Percentiles rank a stretch among this genome's conserved stretches.
Conservation (phyloP, 441 rosid species). For the Lepidium campestre region DNA sequence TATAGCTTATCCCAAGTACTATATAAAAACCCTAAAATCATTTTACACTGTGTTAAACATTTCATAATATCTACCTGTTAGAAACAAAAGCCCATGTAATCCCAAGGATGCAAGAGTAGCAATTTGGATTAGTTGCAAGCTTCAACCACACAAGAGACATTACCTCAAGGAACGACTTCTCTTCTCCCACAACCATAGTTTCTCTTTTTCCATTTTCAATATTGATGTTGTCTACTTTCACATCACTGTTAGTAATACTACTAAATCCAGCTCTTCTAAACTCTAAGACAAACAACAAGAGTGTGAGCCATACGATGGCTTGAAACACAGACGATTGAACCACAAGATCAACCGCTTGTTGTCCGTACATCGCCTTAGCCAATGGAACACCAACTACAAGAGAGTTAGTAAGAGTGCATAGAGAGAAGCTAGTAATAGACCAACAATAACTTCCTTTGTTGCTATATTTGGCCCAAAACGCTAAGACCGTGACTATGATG, state of each 20-base stretch:
- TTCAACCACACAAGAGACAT: slow-evolving; percentile 66
- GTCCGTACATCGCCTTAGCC: slow-evolving; percentile 77
- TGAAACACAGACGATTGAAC: slow-evolving; percentile 76
- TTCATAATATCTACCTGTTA: slow-evolving; percentile 46
- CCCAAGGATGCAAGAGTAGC: slow-evolving; percentile 78
- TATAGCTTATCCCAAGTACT: background rate
- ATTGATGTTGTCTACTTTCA: slow-evolving; percentile 5
- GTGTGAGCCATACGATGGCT: slow-evolving; percentile 70
- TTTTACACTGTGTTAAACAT: background rate
- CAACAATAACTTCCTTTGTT: slow-evolving; percentile 73
- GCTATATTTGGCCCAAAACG: slow-evolving; percentile 70
- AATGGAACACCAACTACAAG: slow-evolving; percentile 85
- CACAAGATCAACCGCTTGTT: slow-evolving; percentile 65
- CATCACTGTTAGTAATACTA: background rate
- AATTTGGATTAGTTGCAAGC: slow-evolving; percentile 75
- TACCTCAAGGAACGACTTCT: slow-evolving; percentile 47
- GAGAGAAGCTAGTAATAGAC: slow-evolving; percentile 86
- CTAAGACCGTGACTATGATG: slow-evolving; percentile 54
- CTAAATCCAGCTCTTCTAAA: slow-evolving; percentile 42
- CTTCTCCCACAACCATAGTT: background rate
- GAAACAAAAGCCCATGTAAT: slow-evolving; percentile 79
- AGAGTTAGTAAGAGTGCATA: slow-evolving; percentile 68
- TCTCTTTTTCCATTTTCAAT: slow-evolving; percentile 21
- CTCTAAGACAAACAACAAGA: slow-evolving; percentile 64
- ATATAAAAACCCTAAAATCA: background rate